Evolutionary conservation across 257 asterid genomes (phyloP).

Genomic region (Marsdenia floribunda): DNA sequence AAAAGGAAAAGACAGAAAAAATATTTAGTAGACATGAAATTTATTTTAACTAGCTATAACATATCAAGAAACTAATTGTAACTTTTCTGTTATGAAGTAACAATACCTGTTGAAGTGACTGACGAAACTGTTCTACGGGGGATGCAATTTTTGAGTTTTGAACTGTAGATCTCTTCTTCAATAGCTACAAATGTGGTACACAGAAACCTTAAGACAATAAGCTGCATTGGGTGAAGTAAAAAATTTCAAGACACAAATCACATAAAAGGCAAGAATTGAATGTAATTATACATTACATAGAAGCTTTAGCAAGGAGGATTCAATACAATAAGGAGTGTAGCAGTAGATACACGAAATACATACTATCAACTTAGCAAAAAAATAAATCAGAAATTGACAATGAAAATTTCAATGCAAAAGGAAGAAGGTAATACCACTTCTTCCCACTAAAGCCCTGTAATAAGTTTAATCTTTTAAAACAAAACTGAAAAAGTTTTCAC

Average conservation of each 20-base stretch:
- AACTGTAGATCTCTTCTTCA: constrained; percentile 62
- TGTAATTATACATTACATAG: not conserved
- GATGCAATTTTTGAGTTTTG: constrained; percentile 55
- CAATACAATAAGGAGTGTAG: not conserved
- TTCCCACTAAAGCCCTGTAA: not conserved
- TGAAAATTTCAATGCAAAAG: not conserved
- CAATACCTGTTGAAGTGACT: constrained; percentile 59
- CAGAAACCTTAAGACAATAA: constrained; percentile 54
- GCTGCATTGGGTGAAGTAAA: constrained; percentile 48
- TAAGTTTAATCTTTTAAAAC: not conserved
- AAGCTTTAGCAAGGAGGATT: not conserved
- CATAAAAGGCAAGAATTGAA: not conserved
- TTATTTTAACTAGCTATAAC: not conserved
- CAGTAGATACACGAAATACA: not conserved
- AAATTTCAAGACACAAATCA: constrained; percentile 40
- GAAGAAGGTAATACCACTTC: not conserved
- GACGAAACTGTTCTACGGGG: constrained; percentile 65
- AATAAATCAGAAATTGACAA: not conserved
- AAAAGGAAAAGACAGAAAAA: not conserved
- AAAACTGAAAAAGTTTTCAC: not conserved
- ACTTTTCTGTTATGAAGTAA: constrained; percentile 2
- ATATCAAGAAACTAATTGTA: not conserved
- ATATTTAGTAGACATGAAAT: not conserved
- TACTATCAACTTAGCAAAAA: not conserved
- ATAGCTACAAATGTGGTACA: constrained; percentile 69